Evolutionary conservation across 2,329 filamentous ascomycete species (phyloP).

Genomic region (Fusarium decemcellulare): DNA sequence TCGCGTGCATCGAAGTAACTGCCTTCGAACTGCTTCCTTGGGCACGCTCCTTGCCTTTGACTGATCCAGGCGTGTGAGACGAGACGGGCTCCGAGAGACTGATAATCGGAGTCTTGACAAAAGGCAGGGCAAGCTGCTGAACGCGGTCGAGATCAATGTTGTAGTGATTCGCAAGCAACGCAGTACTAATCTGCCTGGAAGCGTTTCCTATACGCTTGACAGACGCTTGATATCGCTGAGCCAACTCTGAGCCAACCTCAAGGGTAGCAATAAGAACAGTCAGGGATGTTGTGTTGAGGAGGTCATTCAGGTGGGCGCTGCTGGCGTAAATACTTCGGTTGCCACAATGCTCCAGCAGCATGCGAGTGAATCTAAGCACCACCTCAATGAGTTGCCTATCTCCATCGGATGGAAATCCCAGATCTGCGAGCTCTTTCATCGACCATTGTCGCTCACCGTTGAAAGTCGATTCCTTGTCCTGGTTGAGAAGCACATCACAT

Average conservation of each 20-base stretch:
- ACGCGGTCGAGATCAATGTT: slow-evolving; percentile 85
- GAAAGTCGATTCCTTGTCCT: slow-evolving; percentile 65
- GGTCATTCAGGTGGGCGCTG: slow-evolving; percentile 88
- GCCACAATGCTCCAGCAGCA: slow-evolving; percentile 94
- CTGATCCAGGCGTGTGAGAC: slow-evolving; percentile 67
- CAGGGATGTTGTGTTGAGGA: slow-evolving; percentile 89
- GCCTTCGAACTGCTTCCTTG: slow-evolving; percentile 58
- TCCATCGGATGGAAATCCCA: slow-evolving; percentile 80
- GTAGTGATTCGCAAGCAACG: slow-evolving; percentile 87
- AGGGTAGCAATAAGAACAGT: slow-evolving; percentile 84
- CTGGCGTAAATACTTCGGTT: slow-evolving; percentile 97
- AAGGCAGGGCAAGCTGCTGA: slow-evolving; percentile 85
- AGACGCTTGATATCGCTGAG: slow-evolving; percentile 92
- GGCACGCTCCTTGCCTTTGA: slow-evolving; percentile 84
- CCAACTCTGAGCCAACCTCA: slow-evolving; percentile 86
- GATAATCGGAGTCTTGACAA: slow-evolving; percentile 77
- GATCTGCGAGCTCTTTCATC: slow-evolving; percentile 62
- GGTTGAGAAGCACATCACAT: slow-evolving; percentile 74
- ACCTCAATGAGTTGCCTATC: slow-evolving; percentile 85
- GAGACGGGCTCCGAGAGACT: slow-evolving; percentile 67
- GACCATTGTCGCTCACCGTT: slow-evolving; percentile 64
- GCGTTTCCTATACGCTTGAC: slow-evolving; percentile 81
- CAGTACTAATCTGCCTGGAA: slow-evolving; percentile 76
- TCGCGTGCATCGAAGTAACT: slow-evolving; percentile 78
- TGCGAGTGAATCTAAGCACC: slow-evolving; percentile 86